Evolutionary conservation across 108 stramenopile species (phyloP).

Genomic region (Aurantiochytrium sp.): DNA sequence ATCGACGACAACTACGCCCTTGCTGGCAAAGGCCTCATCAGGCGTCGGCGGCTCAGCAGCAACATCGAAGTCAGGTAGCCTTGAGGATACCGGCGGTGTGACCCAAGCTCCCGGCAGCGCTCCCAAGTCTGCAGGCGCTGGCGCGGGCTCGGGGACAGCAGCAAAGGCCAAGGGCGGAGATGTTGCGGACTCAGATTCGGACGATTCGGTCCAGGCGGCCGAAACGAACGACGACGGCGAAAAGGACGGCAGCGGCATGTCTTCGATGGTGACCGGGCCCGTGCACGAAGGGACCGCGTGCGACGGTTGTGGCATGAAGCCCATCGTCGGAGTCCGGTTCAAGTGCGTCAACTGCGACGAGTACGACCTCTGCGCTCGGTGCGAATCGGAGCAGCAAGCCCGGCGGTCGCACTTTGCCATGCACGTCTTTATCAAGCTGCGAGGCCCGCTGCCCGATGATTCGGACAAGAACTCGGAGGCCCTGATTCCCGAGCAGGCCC

Average conservation of each 20-base stretch:
- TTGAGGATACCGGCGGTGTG: no score
- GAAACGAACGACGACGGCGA: no score
- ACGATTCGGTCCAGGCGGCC: background rate
- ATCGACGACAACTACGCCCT: no score
- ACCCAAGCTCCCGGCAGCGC: no score
- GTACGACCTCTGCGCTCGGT: slow-evolving; percentile 37
- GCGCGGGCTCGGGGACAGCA: no score
- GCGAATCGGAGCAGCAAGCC: slow-evolving; percentile 18
- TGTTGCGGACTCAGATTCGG: background rate
- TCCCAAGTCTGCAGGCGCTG: no score
- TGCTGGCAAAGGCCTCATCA: no score
- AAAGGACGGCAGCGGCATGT: no score
- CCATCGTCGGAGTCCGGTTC: slow-evolving; percentile 29
- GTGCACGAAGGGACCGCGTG: slow-evolving; percentile 29
- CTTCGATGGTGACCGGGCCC: no score
- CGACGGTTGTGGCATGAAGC: slow-evolving; percentile 31
- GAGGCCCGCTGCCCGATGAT: background rate
- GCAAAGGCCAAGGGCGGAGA: background rate
- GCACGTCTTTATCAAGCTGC: background rate
- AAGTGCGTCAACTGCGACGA: slow-evolving; percentile 27
- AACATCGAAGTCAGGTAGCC: no score
- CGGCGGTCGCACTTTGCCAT: background rate
- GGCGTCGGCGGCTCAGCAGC: no score
- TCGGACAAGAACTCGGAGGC: background rate
- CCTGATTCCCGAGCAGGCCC: background rate